Evolutionary conservation across 2,329 filamentous ascomycete species (phyloP).

Genomic region (Aciculosporium take): DNA sequence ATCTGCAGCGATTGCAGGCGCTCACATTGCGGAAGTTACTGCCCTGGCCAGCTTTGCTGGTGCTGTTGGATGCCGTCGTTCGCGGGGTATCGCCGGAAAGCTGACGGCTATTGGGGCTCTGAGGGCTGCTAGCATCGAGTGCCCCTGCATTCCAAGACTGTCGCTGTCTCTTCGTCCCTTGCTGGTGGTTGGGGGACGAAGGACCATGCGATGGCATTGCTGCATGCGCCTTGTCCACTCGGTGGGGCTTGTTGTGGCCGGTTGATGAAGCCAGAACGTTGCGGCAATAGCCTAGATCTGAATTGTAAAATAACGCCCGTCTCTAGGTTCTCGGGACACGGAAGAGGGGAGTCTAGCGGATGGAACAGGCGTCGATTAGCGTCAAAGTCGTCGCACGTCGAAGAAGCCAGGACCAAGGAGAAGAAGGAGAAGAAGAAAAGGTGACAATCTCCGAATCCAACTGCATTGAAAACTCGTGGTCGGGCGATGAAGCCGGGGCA

Average conservation of each 20-base stretch:
- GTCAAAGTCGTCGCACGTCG: not conserved
- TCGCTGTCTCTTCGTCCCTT: slow-evolving; percentile 40
- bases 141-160: slow-evolving; percentile 36
- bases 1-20: slow-evolving; percentile 81
- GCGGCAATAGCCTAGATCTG: not conserved
- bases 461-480: not conserved
- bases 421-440: not conserved
- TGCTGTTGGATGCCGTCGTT: not conserved
- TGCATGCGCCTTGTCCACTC: slow-evolving; percentile 7
- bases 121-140: slow-evolving; percentile 21
- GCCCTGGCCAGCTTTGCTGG: slow-evolving; percentile 39
- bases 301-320: not conserved
- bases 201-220: slow-evolving; percentile 32
- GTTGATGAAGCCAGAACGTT: not conserved
- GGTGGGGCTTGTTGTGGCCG: not conserved
- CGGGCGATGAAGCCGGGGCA: not conserved
- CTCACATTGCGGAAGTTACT: slow-evolving; percentile 75
- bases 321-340: not conserved
- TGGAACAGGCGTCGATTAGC: not conserved
- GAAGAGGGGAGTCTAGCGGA: not conserved
- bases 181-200: slow-evolving; percentile 35
- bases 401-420: not conserved
- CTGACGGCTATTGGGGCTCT: slow-evolving; percentile 19
- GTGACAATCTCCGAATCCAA: too few species aligned
- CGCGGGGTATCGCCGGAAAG: slow-evolving; percentile 10